These are phyloP conservation scores for Exophiala lecanii-corni DNA, from an alignment of 2,329 filamentous ascomycete genomes.

Conservation along the genomic window DNA sequence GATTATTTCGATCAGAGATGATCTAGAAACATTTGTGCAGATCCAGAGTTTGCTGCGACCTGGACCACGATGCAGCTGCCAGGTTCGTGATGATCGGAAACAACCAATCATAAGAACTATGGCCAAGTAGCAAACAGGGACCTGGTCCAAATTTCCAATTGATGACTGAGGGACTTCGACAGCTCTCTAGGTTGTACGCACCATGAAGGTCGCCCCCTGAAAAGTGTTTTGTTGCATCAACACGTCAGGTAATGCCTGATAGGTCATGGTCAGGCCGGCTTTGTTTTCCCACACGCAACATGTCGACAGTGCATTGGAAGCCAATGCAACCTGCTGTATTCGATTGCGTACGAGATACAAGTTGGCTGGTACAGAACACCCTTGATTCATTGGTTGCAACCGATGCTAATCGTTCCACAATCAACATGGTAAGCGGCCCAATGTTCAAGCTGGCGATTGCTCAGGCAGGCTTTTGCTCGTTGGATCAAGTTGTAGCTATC, in stretches of 20 bases:
- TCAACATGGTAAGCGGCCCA: constrained; percentile 15
- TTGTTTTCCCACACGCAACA: constrained; percentile 23
- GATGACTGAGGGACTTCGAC: neutral
- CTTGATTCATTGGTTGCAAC: constrained; percentile 9
- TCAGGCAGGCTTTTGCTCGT: constrained; percentile 10
- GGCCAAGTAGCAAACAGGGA: constrained; percentile 1
- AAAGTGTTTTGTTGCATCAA: constrained; percentile 11
- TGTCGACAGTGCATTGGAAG: constrained; percentile 16
- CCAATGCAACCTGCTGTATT: constrained; percentile 14
- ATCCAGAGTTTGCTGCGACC: constrained; percentile 13
- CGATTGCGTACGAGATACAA: constrained; percentile 10
- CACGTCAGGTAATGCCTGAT: constrained; percentile 5
- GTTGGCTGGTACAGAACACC: constrained; percentile 9
- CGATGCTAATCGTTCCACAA: constrained; percentile 19
- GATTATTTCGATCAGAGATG: too few species aligned
- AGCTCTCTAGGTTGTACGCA: constrained; percentile 3
- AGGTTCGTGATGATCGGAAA: constrained; percentile 6
- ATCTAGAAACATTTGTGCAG: too few species aligned
- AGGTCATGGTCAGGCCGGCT: constrained; percentile 10
- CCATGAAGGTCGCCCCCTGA: constrained; percentile 7
- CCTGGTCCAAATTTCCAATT: neutral
- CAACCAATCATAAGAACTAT: constrained; percentile 1
- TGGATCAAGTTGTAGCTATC: constrained; percentile 20
- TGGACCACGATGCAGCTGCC: constrained; percentile 11
- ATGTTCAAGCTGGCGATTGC: constrained; percentile 16